phyloP scores from a whole-genome alignment of 495 filamentous ascomycete genomes.

The Clohesyomyces aquaticus region DNA sequence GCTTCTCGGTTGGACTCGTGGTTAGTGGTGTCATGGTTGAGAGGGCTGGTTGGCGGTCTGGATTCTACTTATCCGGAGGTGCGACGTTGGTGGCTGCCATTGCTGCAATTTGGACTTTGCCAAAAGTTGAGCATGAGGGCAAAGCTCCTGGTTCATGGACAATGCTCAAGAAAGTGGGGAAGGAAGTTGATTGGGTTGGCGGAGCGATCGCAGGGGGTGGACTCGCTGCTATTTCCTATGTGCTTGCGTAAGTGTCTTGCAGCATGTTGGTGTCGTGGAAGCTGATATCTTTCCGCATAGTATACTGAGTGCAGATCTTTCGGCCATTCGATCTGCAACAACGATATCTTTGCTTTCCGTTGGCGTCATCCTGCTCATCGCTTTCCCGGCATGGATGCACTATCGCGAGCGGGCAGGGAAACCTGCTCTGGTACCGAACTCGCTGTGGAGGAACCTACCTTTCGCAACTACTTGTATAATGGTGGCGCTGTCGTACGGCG shows the following conservation, averaged over 20 bases:
- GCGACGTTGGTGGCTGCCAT: conserved; percentile 45
- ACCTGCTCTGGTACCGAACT: conserved; percentile 60
- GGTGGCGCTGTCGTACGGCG: conserved; percentile 55
- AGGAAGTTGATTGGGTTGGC: conserved; percentile 57
- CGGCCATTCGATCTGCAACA: conserved; percentile 45
- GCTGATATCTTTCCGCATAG: conserved; percentile 1
- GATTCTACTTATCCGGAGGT: conserved; percentile 52
- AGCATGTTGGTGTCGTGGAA: neutral
- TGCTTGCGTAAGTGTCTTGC: conserved; percentile 38
- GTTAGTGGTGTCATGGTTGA: conserved; percentile 58
- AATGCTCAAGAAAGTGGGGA: neutral
- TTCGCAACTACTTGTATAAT: conserved; percentile 58
- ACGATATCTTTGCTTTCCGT: conserved; percentile 52
- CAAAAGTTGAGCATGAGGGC: conserved; percentile 33
- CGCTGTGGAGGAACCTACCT: conserved; percentile 55
- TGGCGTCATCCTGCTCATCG: conserved; percentile 48
- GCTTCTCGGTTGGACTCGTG: conserved; percentile 59
- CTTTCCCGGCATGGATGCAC: conserved; percentile 56
- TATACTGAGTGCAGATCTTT: conserved; percentile 46
- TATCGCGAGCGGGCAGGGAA: conserved; percentile 48
- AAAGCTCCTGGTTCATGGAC: conserved; percentile 39
- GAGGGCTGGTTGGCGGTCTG: conserved; percentile 54
- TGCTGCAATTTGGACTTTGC: conserved; percentile 49
- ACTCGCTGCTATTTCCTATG: conserved; percentile 42
- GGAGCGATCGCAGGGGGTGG: conserved; percentile 49